A percentile compares a stretch with the other conserved stretches of the same genome.
These are phyloP conservation scores for Blepharisma stoltei DNA, from an alignment of 73 alveolate species.

Conservation along the genomic window DNA sequence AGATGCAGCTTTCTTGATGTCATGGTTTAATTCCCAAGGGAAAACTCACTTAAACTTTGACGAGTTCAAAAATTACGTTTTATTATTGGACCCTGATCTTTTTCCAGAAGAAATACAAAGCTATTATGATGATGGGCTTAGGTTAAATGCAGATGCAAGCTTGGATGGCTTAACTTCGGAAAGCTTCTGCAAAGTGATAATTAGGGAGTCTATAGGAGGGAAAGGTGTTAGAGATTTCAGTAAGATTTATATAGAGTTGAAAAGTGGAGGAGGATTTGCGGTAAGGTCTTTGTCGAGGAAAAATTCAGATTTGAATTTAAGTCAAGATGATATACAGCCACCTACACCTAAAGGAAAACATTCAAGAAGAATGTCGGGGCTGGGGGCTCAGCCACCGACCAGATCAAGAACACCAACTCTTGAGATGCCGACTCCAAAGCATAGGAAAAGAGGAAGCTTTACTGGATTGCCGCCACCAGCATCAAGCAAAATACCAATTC, in stretches of 20 bases:
- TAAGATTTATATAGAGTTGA: neutral
- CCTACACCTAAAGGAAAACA: too few relatives aligned
- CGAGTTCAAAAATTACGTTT: constrained; percentile 10
- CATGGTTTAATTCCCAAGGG: neutral
- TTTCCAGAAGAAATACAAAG: neutral
- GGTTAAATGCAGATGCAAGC: neutral
- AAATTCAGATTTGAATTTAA: too few relatives aligned
- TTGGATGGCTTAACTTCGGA: constrained; percentile 18
- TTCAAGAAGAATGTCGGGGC: too few relatives aligned
- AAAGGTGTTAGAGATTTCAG: constrained; percentile 23
- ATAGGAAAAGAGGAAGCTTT: too few relatives aligned
- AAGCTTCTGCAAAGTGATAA: neutral
- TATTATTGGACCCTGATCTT: neutral
- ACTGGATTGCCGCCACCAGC: too few relatives aligned
- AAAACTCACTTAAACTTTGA: neutral
- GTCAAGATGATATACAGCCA: too few relatives aligned
- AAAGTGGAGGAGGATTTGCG: neutral
- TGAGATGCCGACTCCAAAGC: too few relatives aligned
- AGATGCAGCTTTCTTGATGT: constrained; percentile 7
- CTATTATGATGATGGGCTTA: neutral
- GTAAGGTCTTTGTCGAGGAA: too few relatives aligned
- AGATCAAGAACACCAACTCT: too few relatives aligned
- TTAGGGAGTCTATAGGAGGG: neutral
- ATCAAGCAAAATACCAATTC: too few relatives aligned
- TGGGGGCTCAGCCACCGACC: too few relatives aligned